Base-by-base conservation (phyloP, 345 rosid species). In the Clarkia xantiana region DNA sequence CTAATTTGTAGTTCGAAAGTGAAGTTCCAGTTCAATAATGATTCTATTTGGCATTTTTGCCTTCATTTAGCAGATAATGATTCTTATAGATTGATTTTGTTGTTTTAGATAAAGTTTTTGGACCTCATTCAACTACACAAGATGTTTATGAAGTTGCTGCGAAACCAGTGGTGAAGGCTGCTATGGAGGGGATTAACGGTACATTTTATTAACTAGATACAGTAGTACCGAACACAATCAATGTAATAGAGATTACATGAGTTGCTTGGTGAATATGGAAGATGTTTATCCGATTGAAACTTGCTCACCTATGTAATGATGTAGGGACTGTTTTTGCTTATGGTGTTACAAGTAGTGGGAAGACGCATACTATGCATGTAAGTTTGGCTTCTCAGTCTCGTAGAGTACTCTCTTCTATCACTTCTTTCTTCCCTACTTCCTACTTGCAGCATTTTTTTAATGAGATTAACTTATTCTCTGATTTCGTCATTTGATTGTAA, bases 141-240 rank as follows among this genome's bases (percentile, higher is more conserved):
- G 97, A 82, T 23, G 99, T 87, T 8, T 93, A 93, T 73, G 95
- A 84, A 57, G 76, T 87, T 53, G 97, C 97, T 45, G 99, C 91
- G 10, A 87, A 80, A 53, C 97, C 99, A 11, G 97, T 93, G 11
- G 95, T 93, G 40, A 84, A 80, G 72, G 79, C 94, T 57, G 99
- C 99, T 14, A 93, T 93, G 99, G 99, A 93, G 69, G 99, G 99
- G 64, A 77, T 93, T 13, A 93, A 93, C 57, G 99, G 99, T 93
- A 76, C 57, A 76, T 15, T 45, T 14, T 1, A 11, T 29, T 43
- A 10, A n/a, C 29, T 48, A 7, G 11, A 5, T 29, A 29, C 36
- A 29, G 36, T 29, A 7, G 36, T 29, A 29, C 8, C 36, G 8
- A 3, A 29, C 8, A 1, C 5, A 29, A 29, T 29, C 36, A 2